Conservation (phyloP, 805 yeast genomes). For the Ogataea minuta region DNA sequence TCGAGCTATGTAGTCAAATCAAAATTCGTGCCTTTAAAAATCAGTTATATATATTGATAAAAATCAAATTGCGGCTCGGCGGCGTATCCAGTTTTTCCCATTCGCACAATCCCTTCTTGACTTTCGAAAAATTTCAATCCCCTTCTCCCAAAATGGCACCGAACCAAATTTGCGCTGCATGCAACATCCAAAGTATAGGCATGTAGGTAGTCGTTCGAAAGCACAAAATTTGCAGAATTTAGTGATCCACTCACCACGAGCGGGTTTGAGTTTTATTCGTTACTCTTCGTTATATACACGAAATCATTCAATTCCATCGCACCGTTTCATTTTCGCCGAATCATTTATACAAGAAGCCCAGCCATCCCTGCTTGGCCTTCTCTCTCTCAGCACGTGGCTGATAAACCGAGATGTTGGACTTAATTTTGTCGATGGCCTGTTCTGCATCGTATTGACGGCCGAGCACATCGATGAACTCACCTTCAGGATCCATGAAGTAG, state of each 20-base stretch:
- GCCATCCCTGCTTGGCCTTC: conserved; percentile 57
- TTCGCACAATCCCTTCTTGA: background rate
- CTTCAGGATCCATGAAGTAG: conserved; percentile 98
- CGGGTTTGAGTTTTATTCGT: background rate
- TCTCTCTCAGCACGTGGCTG: conserved; percentile 71
- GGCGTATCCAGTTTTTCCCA: conserved; percentile 2
- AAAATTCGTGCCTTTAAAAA: conserved; percentile 2
- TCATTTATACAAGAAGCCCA: conserved; percentile 54
- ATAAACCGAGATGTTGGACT: conserved; percentile 71
- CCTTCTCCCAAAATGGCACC: conserved; percentile 2
- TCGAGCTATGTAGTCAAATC: background rate
- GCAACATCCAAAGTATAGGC: background rate
- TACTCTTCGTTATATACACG: conserved; percentile 1
- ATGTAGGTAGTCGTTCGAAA: conserved; percentile 5
- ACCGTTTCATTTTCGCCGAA: too few species aligned
- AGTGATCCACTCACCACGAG: background rate
- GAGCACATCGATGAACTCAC: conserved; percentile 88
- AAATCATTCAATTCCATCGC: background rate
- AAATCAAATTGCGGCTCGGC: background rate
- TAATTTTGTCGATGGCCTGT: conserved; percentile 74
- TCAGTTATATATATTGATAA: conserved; percentile 1
- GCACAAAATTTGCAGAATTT: background rate
- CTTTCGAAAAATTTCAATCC: conserved; percentile 2
- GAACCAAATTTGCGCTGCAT: background rate
- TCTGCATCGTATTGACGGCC: conserved; percentile 86